Conservation (phyloP, 805 yeast species). For the Saccharomycopsis amapae region DNA sequence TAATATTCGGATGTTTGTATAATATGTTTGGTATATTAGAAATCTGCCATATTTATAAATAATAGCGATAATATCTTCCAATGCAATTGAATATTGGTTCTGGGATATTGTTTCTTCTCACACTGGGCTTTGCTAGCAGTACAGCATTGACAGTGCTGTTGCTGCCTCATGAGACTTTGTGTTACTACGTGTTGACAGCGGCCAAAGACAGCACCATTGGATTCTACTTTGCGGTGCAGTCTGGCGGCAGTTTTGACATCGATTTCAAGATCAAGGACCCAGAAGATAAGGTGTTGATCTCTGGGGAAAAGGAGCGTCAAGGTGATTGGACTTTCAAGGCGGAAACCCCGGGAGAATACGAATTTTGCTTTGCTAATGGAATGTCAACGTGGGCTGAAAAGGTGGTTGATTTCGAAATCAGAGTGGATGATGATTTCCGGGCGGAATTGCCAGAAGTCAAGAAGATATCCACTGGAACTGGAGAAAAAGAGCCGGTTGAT, state of each 20-base stretch:
- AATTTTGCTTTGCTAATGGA: conserved; percentile 76
- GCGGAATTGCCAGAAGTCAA: conserved; percentile 52
- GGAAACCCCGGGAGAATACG: conserved; percentile 65
- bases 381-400: conserved; percentile 79
- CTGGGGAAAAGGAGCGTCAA: conserved; percentile 59
- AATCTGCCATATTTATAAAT: too few relatives aligned
- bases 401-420: conserved; percentile 77
- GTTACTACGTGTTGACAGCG: conserved; percentile 65
- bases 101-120: too few relatives aligned
- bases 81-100: too few relatives aligned
- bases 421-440: conserved; percentile 37
- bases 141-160: conserved; percentile 67
- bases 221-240: conserved; percentile 76
- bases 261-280: conserved; percentile 60
- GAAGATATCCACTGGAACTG: conserved; percentile 15
- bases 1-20: too few relatives aligned
- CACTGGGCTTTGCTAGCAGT: too few relatives aligned
- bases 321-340: conserved; percentile 75
- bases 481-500: conserved; percentile 21
- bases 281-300: conserved; percentile 42
- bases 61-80: too few relatives aligned
- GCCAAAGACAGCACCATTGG: conserved; percentile 54
- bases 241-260: conserved; percentile 74
- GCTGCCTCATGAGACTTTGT: conserved; percentile 67
- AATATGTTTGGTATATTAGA: too few relatives aligned